Evolutionary conservation across 2,329 filamentous ascomycete genomes (phyloP), one percentile per base, ranked within the genome.

Genomic region (Penicillium glabrum): DNA sequence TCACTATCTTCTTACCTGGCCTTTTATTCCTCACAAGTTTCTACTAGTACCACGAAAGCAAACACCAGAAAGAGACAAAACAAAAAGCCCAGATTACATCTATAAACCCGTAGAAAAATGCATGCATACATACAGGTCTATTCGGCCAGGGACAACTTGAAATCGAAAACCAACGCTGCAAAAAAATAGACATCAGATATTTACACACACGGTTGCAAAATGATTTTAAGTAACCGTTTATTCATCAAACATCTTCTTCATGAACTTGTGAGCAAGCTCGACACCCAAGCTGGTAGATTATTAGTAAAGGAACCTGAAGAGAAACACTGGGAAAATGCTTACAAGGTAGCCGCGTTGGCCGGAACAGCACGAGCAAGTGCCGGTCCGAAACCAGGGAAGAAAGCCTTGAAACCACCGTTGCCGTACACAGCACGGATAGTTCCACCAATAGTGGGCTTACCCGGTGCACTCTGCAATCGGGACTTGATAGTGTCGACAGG

Each of bases 401-500:
- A 99, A 2, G 95, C 93, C 79, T 88, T 92, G 70, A 90, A 75
- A 4, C 95, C 95, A 31, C 93, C 93, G 68, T 81, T 87, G 35
- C 81, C 86, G 72, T 96, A 96, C n/a, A 99, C 81, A 53, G 91
- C 86, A 62, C 85, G 83, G 51, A 99, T 85, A 31, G 95, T 91
- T 8, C 89, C 87, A 16, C 87, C 84, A 51, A 99, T 86, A 0
- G 89, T 91, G 49, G 92, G 88, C 65, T 89, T 89, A 48, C 91
- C 92, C 70, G 95, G 90, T 43, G 91, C 91, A 44, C 91, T 96
- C 82, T 99, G 95, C 72, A 99, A 79, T 37, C 93, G 83, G 62
- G 89, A 93, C 85, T 99, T 99, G 79, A 99, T 88, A 0, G 95
- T 99, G 72, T 99, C 95, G 62, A 99, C 84, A 23, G 95, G 95